Evolutionary conservation across 2,329 filamentous ascomycete genomes (phyloP).

Genomic region (Ophiostoma montium): DNA sequence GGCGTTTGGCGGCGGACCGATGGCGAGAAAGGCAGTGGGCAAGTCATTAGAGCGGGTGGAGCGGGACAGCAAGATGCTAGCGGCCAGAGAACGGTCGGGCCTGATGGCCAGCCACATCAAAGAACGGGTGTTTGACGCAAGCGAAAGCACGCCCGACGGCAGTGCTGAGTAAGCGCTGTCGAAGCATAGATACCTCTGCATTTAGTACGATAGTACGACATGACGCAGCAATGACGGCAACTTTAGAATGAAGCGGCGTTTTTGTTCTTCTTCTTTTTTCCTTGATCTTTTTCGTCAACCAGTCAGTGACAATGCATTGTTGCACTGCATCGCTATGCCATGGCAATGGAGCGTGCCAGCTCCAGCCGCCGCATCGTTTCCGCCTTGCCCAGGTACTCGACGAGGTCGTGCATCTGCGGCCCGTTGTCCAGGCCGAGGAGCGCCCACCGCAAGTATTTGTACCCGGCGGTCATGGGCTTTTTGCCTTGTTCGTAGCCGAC

Average conservation of each 20-base stretch:
- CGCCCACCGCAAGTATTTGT: constrained; percentile 19
- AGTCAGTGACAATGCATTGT: background rate
- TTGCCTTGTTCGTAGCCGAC: background rate
- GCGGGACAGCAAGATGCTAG: constrained; percentile 46
- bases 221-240: background rate
- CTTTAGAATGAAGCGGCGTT: background rate
- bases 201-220: background rate
- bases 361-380: constrained; percentile 18
- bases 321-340: background rate
- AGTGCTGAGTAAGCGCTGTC: too few relatives aligned
- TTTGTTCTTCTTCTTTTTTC: background rate
- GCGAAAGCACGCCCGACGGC: background rate
- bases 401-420: constrained; percentile 14
- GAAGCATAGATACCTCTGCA: too few relatives aligned
- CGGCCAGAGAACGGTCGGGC: constrained; percentile 47
- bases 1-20: constrained; percentile 14
- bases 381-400: constrained; percentile 18
- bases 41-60: constrained; percentile 44
- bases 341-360: constrained; percentile 1
- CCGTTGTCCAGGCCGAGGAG: constrained; percentile 17
- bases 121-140: constrained; percentile 39
- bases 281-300: background rate
- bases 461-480: constrained; percentile 11
- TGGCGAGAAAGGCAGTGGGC: constrained; percentile 22
- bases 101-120: constrained; percentile 49